Conservation (phyloP, 1,284 basidiomycete species). For the Cryptococcus depauperatus region DNA sequence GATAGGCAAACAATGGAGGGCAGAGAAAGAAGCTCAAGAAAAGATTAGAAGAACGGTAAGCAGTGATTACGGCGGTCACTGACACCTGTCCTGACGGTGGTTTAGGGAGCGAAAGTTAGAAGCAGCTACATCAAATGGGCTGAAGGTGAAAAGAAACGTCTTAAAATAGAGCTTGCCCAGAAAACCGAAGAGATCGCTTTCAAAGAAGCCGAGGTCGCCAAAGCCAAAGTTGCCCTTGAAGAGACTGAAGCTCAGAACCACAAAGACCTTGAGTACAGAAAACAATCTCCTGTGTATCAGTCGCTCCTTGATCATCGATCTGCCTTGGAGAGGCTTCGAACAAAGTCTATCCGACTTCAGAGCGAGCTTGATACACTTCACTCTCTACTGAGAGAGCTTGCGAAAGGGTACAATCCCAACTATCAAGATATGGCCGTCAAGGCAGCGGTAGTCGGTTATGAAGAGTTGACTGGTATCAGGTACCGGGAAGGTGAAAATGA, state of each 20-base stretch:
- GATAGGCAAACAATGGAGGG: slow-evolving; percentile 62
- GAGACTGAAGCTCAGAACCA: slow-evolving; percentile 29
- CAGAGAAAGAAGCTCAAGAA: slow-evolving; percentile 58
- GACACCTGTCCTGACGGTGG: background rate
- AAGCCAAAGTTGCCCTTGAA: slow-evolving; percentile 35
- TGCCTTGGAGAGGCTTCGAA: slow-evolving; percentile 67
- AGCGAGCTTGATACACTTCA: slow-evolving; percentile 68
- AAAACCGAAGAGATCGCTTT: slow-evolving; percentile 56
- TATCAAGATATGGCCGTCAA: slow-evolving; percentile 96
- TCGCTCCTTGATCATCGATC: slow-evolving; percentile 64
- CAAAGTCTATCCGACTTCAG: slow-evolving; percentile 62
- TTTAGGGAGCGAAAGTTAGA: slow-evolving; percentile 84
- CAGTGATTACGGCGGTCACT: slow-evolving; percentile 7
- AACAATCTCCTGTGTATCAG: slow-evolving; percentile 72
- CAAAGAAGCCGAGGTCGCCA: slow-evolving; percentile 51
- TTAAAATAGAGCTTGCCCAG: slow-evolving; percentile 56
- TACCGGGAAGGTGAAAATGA: slow-evolving; percentile 50
- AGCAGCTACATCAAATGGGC: slow-evolving; percentile 79
- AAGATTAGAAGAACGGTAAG: slow-evolving; percentile 73
- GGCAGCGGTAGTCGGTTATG: slow-evolving; percentile 90
- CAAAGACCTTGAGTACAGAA: slow-evolving; percentile 61
- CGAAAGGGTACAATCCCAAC: slow-evolving; percentile 90
- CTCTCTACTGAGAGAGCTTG: slow-evolving; percentile 73
- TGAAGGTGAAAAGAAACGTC: slow-evolving; percentile 71
- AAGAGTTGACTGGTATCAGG: slow-evolving; percentile 57